Base-by-base conservation (phyloP, 106 monocot species). In the Narthecium ossifragum region DNA sequence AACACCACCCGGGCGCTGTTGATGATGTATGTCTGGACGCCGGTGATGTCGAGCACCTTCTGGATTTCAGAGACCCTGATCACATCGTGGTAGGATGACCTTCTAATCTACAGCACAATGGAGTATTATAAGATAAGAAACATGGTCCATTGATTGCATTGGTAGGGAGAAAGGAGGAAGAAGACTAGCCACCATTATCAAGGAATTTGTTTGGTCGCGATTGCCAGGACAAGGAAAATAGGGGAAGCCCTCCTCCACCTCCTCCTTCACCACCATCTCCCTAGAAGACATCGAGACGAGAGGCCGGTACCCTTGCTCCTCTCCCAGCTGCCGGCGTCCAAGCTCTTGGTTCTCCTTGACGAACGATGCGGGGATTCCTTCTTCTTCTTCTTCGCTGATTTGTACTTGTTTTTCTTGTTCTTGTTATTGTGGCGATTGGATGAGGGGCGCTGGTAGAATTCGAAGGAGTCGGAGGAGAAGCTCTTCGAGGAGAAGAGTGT, bases 81-180 rank as follows among this genome's bases (percentile, higher is more conserved):
- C 68, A 93, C 93, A 49, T 93, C 93, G 60, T 93, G 88, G 76
- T 93, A 93, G 5, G 93, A 93, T 12, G 93, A 93, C 34, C 93
- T 53, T 61, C 93, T 58, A 8, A 93, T 93, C 93, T 92, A 73
- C 31, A 39, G 1, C 13, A 11, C 17, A 41, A 13, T 10, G 46
- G 46, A 18, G n/a, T 9, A 21, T 22, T 25, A 24, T 25, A 9
- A 51, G 9, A 9, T 22, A 2, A 4, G 31, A 17, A 34, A 17
- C 6, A 20, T 7, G 17, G 10, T 15, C 2, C 2, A 33, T 15
- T 21, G 21, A 50, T 17, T 5, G 7, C 36, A 36, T 36, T 10
- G 10, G n/a, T n/a, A n/a, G n/a, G n/a, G n/a, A n/a, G n/a, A n/a
- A n/a, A n/a, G n/a, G n/a, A 36, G 10, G 36, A 36, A 6, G 36